Evolutionary conservation across 2,329 filamentous ascomycete species (phyloP).

Genomic region (Aspergillus candidus): DNA sequence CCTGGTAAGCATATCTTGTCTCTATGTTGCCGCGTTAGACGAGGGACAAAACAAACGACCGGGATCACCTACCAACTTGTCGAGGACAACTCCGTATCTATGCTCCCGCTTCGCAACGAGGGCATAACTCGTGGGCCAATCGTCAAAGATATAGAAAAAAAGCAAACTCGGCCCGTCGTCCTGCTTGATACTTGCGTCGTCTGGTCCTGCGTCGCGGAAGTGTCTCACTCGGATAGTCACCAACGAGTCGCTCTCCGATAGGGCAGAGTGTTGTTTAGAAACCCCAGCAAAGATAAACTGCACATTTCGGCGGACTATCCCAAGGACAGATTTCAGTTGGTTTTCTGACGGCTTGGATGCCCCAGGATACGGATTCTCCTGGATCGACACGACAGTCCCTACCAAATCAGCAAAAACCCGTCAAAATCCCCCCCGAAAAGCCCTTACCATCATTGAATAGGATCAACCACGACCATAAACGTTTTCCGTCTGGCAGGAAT

Average conservation of each 20-base stretch:
- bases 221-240: slow-evolving; percentile 44
- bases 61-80: slow-evolving; percentile 41
- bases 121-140: slow-evolving; percentile 59
- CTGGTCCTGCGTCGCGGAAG: slow-evolving; percentile 24
- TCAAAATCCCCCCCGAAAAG: background rate
- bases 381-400: slow-evolving; percentile 65
- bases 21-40: slow-evolving; percentile 26
- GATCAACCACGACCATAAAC: slow-evolving; percentile 66
- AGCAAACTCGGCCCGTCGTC: slow-evolving; percentile 55
- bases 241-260: slow-evolving; percentile 45
- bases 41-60: background rate
- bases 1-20: slow-evolving; percentile 51
- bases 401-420: slow-evolving; percentile 5
- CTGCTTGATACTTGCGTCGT: slow-evolving; percentile 33
- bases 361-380: slow-evolving; percentile 53
- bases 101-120: slow-evolving; percentile 54
- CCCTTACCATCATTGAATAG: slow-evolving; percentile 57
- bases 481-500: slow-evolving; percentile 43
- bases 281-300: slow-evolving; percentile 57
- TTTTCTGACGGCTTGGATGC: slow-evolving; percentile 31
- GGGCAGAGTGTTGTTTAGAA: slow-evolving; percentile 47
- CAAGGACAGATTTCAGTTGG: slow-evolving; percentile 25
- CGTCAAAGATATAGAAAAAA: slow-evolving; percentile 63
- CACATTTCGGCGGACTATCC: slow-evolving; percentile 50
- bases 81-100: slow-evolving; percentile 44